Percentiles rank a stretch among this genome's conserved stretches.
These are phyloP conservation scores for Fomitopsis pinicola DNA, from an alignment of 1,284 basidiomycete genomes.

Conservation along the genomic window DNA sequence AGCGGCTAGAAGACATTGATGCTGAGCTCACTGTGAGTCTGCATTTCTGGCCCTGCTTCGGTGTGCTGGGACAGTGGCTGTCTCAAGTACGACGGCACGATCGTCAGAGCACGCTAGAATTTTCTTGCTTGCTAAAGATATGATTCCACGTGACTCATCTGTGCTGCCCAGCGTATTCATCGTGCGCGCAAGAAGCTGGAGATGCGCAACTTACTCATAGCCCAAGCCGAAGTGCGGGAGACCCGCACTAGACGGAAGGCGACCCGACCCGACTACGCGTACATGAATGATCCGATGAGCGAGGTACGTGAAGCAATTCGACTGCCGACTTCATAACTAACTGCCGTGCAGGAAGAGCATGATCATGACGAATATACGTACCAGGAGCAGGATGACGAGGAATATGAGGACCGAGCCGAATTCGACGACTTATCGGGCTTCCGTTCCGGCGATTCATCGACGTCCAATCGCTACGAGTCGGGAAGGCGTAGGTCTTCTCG, in stretches of 20 bases:
- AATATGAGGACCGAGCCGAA: constrained; percentile 55
- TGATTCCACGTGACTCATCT: constrained; percentile 19
- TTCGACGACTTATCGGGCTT: constrained; percentile 42
- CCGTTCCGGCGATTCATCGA: constrained; percentile 34
- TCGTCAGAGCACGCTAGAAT: not conserved
- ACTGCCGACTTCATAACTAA: not conserved
- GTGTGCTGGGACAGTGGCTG: not conserved
- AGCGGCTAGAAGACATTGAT: constrained; percentile 59
- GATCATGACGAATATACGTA: constrained; percentile 56
- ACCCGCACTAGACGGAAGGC: constrained; percentile 70
- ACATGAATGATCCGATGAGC: constrained; percentile 58
- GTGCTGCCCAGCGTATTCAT: constrained; percentile 55
- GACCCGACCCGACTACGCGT: constrained; percentile 73
- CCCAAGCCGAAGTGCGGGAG: constrained; percentile 71
- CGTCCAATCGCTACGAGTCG: constrained; percentile 30
- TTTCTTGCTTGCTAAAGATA: not conserved
- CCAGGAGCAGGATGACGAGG: constrained; percentile 57
- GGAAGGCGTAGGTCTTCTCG: constrained; percentile 63
- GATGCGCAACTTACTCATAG: constrained; percentile 57
- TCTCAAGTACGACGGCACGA: not conserved
- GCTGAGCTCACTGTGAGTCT: constrained; percentile 63
- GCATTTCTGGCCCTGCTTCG: not conserved
- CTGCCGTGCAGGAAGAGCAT: constrained; percentile 46
- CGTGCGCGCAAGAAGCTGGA: constrained; percentile 64
- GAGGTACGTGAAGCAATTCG: constrained; percentile 41